A percentile compares a stretch with the other conserved stretches of the same genome.
phyloP scores from a whole-genome alignment of 441 rosid species.

The Gossypium gossypioides region DNA sequence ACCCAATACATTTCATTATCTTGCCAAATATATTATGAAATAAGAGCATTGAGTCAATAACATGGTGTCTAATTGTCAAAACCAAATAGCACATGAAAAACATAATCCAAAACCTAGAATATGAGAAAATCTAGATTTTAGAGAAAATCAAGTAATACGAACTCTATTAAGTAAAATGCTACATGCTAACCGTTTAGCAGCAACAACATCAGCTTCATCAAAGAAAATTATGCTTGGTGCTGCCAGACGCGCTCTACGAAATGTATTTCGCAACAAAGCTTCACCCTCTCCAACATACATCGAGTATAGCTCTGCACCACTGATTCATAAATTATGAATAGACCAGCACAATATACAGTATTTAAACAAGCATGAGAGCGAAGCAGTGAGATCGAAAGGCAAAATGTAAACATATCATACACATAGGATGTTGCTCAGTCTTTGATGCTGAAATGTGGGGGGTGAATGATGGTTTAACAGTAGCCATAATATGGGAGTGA shows the following conservation, averaged over 20 bases:
- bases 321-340: conserved; percentile 23
- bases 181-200: conserved; percentile 56
- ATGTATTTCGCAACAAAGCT: conserved; percentile 75
- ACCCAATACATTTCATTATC: background rate
- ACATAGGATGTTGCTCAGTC: background rate
- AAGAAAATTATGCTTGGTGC: conserved; percentile 91
- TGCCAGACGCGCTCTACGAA: conserved; percentile 81
- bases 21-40: background rate
- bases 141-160: background rate
- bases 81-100: background rate
- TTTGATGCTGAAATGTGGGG: too few species aligned
- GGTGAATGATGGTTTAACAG: background rate
- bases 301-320: conserved; percentile 89
- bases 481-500: too few species aligned
- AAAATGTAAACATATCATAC: background rate
- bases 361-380: background rate
- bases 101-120: background rate
- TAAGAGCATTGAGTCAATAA: background rate
- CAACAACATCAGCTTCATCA: conserved; percentile 86
- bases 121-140: background rate
- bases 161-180: background rate
- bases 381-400: background rate
- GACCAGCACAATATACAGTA: background rate
- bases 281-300: conserved; percentile 99
- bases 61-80: background rate